These are phyloP conservation scores for Lichtheimia hyalospora DNA, from an alignment of 371 early-diverging fungal genomes.

Conservation along the genomic window DNA sequence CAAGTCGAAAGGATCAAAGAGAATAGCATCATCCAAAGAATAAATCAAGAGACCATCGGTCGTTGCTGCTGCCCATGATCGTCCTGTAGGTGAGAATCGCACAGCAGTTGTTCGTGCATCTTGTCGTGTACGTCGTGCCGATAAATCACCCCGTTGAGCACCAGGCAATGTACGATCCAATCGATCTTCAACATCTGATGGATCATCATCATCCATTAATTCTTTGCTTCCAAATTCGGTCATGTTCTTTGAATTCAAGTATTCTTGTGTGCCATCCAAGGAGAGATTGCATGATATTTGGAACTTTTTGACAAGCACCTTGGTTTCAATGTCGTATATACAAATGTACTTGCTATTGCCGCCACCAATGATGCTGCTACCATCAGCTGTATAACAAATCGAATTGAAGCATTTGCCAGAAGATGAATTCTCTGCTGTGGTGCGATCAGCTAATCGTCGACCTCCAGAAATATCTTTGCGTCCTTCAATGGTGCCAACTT, in stretches of 20 bases:
- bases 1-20: slow-evolving; percentile 97
- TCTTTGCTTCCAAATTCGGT: slow-evolving; percentile 89
- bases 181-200: slow-evolving; percentile 83
- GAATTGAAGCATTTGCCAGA: slow-evolving; percentile 90
- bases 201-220: slow-evolving; percentile 75
- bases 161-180: slow-evolving; percentile 86
- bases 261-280: slow-evolving; percentile 89
- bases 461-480: slow-evolving; percentile 93
- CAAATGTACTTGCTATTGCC: slow-evolving; percentile 95
- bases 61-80: slow-evolving; percentile 95
- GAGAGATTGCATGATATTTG: slow-evolving; percentile 89
- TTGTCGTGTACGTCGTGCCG: slow-evolving; percentile 72
- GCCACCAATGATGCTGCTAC: slow-evolving; percentile 86
- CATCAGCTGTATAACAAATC: slow-evolving; percentile 94
- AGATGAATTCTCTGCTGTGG: slow-evolving; percentile 75
- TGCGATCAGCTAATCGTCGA: slow-evolving; percentile 72
- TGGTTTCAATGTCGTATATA: slow-evolving; percentile 83
- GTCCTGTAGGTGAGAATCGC: slow-evolving; percentile 90
- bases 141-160: slow-evolving; percentile 81
- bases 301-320: slow-evolving; percentile 85
- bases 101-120: slow-evolving; percentile 84
- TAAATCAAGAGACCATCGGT: slow-evolving; percentile 95
- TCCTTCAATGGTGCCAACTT: slow-evolving; percentile 82
- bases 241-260: slow-evolving; percentile 88
- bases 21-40: slow-evolving; percentile 85